phyloP scores from a whole-genome alignment of 768 basidiomycete species.

The Rhodotorula graminis region DNA sequence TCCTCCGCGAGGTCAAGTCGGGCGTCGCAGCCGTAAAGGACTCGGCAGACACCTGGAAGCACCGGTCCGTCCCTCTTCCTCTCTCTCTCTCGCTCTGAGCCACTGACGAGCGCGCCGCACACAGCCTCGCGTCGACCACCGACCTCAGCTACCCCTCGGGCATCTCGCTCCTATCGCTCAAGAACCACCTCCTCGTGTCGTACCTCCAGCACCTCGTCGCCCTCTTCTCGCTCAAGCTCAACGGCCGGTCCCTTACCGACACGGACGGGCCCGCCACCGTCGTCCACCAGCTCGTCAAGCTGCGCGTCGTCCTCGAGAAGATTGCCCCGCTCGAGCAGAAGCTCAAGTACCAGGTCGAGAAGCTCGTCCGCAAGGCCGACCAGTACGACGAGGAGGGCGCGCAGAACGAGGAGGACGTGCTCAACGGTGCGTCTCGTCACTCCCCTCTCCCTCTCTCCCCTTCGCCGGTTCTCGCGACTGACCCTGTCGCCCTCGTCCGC shows the following conservation, averaged over 20 bases:
- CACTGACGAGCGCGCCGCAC: neutral
- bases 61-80: neutral
- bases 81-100: too few relatives aligned
- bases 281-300: constrained; percentile 72
- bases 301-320: constrained; percentile 81
- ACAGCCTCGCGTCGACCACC: constrained; percentile 10
- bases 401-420: constrained; percentile 47
- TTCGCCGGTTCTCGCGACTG: too few relatives aligned
- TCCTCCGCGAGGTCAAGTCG: constrained; percentile 14
- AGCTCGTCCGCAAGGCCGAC: constrained; percentile 73
- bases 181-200: constrained; percentile 74
- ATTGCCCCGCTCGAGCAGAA: constrained; percentile 73
- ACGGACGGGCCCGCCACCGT: constrained; percentile 44
- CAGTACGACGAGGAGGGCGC: constrained; percentile 48
- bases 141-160: constrained; percentile 51
- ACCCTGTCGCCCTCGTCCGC: neutral
- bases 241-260: constrained; percentile 28
- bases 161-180: constrained; percentile 83
- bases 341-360: constrained; percentile 94
- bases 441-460: neutral
- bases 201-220: constrained; percentile 80
- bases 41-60: constrained; percentile 15
- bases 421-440: constrained; percentile 39
- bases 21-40: constrained; percentile 16
- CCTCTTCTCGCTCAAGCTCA: constrained; percentile 48